A percentile compares a stretch with the other conserved stretches of the same genome.
phyloP scores from a whole-genome alignment of 2,329 filamentous ascomycete genomes.

The Bisporella sp. region DNA sequence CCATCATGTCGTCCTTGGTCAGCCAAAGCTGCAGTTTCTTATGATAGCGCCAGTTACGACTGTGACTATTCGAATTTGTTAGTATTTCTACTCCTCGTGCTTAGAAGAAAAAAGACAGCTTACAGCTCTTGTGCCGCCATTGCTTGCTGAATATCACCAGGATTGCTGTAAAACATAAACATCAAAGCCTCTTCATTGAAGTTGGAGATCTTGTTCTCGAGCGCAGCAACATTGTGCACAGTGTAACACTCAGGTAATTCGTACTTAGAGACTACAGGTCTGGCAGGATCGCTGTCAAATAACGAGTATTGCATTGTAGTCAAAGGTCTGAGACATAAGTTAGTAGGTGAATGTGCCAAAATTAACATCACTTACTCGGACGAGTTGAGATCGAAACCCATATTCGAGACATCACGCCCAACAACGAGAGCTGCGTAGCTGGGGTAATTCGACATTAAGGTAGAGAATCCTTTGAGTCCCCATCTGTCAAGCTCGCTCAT shows the following conservation, averaged over 20 bases:
- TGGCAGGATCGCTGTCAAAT: constrained; percentile 52
- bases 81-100: neutral
- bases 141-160: constrained; percentile 55
- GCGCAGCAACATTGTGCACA: constrained; percentile 57
- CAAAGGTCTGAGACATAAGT: constrained; percentile 29
- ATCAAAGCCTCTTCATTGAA: constrained; percentile 65
- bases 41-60: constrained; percentile 62
- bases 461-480: constrained; percentile 54
- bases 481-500: constrained; percentile 58
- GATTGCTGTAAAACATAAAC: constrained; percentile 64
- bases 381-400: constrained; percentile 52
- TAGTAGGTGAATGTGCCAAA: constrained; percentile 3
- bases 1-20: constrained; percentile 61
- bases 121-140: constrained; percentile 58
- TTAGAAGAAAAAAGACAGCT: constrained; percentile 20
- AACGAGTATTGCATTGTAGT: constrained; percentile 55
- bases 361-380: constrained; percentile 42
- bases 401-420: constrained; percentile 49
- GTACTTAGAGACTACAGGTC: constrained; percentile 50
- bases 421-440: constrained; percentile 55
- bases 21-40: constrained; percentile 61
- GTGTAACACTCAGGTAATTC: constrained; percentile 59
- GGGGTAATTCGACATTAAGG: constrained; percentile 55
- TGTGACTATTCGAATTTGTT: constrained; percentile 37
- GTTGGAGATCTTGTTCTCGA: constrained; percentile 57